Conservation (phyloP, 1,139 yeast species). For the Hansenula sp. region DNA sequence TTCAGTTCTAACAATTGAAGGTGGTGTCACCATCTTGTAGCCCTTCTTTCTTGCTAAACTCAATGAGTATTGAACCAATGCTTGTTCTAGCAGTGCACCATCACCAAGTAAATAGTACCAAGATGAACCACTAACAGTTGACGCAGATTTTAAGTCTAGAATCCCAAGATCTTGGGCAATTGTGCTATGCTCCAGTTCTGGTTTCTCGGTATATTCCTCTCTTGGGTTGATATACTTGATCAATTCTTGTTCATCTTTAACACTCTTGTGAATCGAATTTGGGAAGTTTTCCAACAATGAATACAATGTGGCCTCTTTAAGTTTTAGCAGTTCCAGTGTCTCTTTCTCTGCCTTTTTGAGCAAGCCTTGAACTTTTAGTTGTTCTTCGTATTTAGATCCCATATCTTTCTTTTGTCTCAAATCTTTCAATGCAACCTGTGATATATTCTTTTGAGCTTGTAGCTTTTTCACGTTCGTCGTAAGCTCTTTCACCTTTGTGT, state of each 20-base stretch:
- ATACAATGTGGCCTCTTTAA: constrained; percentile 36
- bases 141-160: constrained; percentile 68
- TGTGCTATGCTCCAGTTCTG: constrained; percentile 42
- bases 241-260: constrained; percentile 44
- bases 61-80: constrained; percentile 76
- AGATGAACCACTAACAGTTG: constrained; percentile 78
- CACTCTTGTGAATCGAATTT: constrained; percentile 54
- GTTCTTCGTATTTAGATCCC: background rate
- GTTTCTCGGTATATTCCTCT: constrained; percentile 11
- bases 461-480: constrained; percentile 14
- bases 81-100: constrained; percentile 89
- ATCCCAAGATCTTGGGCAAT: constrained; percentile 62
- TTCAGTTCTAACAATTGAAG: constrained; percentile 78
- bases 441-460: constrained; percentile 26
- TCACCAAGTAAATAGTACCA: constrained; percentile 86
- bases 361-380: background rate
- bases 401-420: background rate
- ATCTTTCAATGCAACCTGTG: constrained; percentile 16
- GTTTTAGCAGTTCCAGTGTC: constrained; percentile 34
- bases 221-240: constrained; percentile 48
- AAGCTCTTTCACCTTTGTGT: constrained; percentile 19
- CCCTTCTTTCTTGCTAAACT: constrained; percentile 63
- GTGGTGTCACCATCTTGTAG: constrained; percentile 73
- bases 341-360: constrained; percentile 30
- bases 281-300: constrained; percentile 57